phyloP scores from a whole-genome alignment of 148 eudicot genomes.

The Amaranthus palmeri region DNA sequence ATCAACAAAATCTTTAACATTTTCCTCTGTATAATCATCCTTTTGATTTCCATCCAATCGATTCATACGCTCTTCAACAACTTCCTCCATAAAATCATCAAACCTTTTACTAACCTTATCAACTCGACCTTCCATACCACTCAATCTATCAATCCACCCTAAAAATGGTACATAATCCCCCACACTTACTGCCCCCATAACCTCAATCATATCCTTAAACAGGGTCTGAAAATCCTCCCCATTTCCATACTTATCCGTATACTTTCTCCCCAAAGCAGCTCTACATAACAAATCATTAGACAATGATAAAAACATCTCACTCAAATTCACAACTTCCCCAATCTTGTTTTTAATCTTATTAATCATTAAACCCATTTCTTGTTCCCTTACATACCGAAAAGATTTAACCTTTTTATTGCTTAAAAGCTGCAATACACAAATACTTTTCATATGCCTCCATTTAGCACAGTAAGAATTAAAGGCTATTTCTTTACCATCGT shows the following conservation, averaged over 20 bases:
- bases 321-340: constrained; percentile 19
- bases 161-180: constrained; percentile 14
- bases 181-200: constrained; percentile 6
- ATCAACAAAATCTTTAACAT: constrained; percentile 8
- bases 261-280: constrained; percentile 28
- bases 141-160: constrained; percentile 22
- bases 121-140: constrained; percentile 18
- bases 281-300: constrained; percentile 23
- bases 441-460: constrained; percentile 26
- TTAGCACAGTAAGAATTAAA: constrained; percentile 20
- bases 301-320: constrained; percentile 2
- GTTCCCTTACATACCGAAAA: constrained; percentile 21
- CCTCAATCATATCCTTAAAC: background rate
- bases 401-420: constrained; percentile 21
- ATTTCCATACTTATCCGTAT: background rate
- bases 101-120: background rate
- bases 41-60: background rate
- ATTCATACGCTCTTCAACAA: constrained; percentile 11
- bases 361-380: constrained; percentile 19
- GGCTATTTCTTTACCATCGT: constrained; percentile 20
- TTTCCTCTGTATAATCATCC: no score
- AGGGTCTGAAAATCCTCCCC: background rate
- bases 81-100: constrained; percentile 9
- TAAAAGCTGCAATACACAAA: constrained; percentile 16
- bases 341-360: background rate